Evolutionary conservation across 2,329 filamentous ascomycete genomes (phyloP).

Genomic region (Claviceps purpurea): DNA sequence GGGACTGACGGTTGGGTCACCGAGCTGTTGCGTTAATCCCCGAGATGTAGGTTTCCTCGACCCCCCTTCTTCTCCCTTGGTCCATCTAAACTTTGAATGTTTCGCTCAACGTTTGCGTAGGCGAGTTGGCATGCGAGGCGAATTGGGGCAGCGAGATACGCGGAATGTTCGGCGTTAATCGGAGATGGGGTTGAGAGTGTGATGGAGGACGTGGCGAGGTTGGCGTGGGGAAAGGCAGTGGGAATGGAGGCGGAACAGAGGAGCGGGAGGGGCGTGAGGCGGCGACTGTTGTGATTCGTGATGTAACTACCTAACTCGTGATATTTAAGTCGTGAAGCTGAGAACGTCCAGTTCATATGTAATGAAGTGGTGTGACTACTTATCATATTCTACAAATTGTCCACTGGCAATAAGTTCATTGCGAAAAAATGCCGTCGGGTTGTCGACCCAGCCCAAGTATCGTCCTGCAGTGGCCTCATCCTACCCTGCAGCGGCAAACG

Average conservation of each 20-base stretch:
- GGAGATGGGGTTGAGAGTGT: conserved; percentile 21
- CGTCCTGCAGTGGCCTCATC: background rate
- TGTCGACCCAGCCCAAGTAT: background rate
- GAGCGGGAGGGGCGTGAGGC: background rate
- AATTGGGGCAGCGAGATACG: conserved; percentile 17
- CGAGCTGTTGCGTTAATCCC: conserved; percentile 18
- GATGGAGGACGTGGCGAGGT: conserved; percentile 14
- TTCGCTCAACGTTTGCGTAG: conserved; percentile 9
- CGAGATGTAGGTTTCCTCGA: conserved; percentile 13
- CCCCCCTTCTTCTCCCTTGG: background rate
- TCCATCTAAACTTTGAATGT: background rate
- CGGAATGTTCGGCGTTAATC: conserved; percentile 23
- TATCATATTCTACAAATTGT: too few relatives aligned
- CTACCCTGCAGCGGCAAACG: background rate
- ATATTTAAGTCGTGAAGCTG: too few relatives aligned
- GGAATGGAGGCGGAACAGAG: background rate
- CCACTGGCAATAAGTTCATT: too few relatives aligned
- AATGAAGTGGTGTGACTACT: too few relatives aligned
- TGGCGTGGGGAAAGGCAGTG: conserved; percentile 12
- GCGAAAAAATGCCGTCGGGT: background rate
- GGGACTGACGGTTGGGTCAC: background rate
- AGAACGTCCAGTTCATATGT: too few relatives aligned
- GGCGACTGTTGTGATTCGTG: background rate
- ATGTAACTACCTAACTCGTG: too few relatives aligned
- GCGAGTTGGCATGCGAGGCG: conserved; percentile 19